Conservation (phyloP, 129 eudicot genomes). For the Pittosporum tobira region DNA sequence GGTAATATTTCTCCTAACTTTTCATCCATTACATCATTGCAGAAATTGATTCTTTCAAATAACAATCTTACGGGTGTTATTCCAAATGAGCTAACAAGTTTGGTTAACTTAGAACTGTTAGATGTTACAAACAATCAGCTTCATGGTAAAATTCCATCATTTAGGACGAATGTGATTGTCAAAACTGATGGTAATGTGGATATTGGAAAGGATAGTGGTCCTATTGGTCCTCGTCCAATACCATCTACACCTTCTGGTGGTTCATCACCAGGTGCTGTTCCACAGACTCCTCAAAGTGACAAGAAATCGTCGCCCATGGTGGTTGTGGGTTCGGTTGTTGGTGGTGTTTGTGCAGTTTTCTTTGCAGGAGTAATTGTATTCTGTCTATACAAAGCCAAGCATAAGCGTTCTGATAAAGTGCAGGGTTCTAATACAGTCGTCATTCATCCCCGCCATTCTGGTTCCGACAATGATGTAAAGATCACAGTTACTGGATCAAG, state of each 20-base stretch:
- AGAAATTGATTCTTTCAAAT: conserved; percentile 44
- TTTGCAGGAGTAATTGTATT: conserved; percentile 43
- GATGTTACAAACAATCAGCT: conserved; percentile 67
- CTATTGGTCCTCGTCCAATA: conserved; percentile 28
- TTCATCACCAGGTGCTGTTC: neutral
- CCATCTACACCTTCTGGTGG: conserved; percentile 30
- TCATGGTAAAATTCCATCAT: conserved; percentile 50
- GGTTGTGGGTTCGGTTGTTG: conserved; percentile 61
- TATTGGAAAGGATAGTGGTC: conserved; percentile 47
- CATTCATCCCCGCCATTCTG: conserved; percentile 68
- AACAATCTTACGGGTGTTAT: conserved; percentile 61
- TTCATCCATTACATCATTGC: conserved; percentile 35
- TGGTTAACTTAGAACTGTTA: conserved; percentile 38
- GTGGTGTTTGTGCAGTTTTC: conserved; percentile 39
- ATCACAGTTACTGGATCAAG: conserved; percentile 61
- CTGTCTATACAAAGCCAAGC: conserved; percentile 39
- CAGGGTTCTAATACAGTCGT: conserved; percentile 50
- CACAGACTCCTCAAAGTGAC: neutral
- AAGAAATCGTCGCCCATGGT: conserved; percentile 40
- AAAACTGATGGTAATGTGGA: conserved; percentile 45
- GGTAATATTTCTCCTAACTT: conserved; percentile 63
- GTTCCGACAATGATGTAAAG: conserved; percentile 65
- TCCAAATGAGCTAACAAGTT: conserved; percentile 47
- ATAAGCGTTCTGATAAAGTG: conserved; percentile 34
- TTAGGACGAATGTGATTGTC: conserved; percentile 31